Conservation (phyloP, 2,329 filamentous ascomycete species). For the Zasmidium citrigriseum region DNA sequence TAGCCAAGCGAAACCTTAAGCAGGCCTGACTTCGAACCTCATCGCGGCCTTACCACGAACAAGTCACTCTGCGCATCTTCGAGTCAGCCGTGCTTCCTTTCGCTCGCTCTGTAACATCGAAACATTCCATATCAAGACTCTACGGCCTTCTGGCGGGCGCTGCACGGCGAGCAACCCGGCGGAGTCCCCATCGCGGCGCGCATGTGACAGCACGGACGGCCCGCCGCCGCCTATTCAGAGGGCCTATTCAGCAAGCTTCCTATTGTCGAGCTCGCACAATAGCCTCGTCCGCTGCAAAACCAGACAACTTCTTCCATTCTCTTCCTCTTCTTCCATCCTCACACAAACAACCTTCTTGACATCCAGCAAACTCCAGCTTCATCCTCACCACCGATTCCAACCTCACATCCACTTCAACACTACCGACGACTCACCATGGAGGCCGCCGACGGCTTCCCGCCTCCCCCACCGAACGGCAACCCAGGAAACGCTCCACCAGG, state of each 20-base stretch:
- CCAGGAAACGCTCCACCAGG: background rate
- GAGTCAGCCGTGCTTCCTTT: too few relatives aligned
- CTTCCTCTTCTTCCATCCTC: background rate
- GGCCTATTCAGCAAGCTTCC: background rate
- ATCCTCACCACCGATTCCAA: background rate
- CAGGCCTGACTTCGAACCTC: too few relatives aligned
- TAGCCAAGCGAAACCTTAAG: too few relatives aligned
- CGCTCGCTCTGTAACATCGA: background rate
- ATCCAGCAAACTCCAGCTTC: background rate
- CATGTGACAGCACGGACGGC: too few relatives aligned
- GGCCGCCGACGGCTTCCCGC: background rate
- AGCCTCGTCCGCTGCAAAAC: background rate
- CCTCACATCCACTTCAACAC: background rate
- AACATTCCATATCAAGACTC: background rate
- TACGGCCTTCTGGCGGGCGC: background rate
- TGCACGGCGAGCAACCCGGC: background rate
- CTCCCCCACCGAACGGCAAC: background rate
- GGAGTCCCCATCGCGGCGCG: background rate
- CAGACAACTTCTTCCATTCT: background rate
- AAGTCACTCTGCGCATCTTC: too few relatives aligned
- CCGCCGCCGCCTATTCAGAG: background rate
- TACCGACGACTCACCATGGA: background rate
- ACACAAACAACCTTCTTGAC: constrained; percentile 1
- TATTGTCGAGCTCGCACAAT: background rate
- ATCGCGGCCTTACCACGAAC: too few relatives aligned